A percentile compares a stretch with the other conserved stretches of the same genome.
phyloP scores from a whole-genome alignment of 306 rosid species.

The apple (Malus domestica) region ASM211411v1 NC_041805.1:26077501-26078000 shows the following conservation, averaged over 20 bases:
- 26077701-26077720: conserved; percentile 92
- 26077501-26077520: conserved; percentile 82
- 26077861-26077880: conserved; percentile 83
- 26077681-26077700: conserved; percentile 72
- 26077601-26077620: conserved; percentile 65
- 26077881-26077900: conserved; percentile 52
- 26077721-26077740: conserved; percentile 96
- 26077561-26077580: not conserved
- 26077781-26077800: conserved; percentile 98
- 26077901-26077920: conserved; percentile 52
- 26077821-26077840: conserved; percentile 90
- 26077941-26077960: conserved; percentile 48
- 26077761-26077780: conserved; percentile 97
- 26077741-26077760: conserved; percentile 88
- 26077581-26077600: conserved; percentile 1
- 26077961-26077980: conserved; percentile 80
- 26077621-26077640: conserved; percentile 87
- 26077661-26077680: conserved; percentile 87
- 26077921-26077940: conserved; percentile 94
- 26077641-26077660: conserved; percentile 82
- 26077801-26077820: conserved; percentile 85
- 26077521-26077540: not conserved
- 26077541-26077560: not conserved
- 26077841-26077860: conserved; percentile 89
- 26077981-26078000: conserved; percentile 61